phyloP scores from a whole-genome alignment of 225 moss, liverwort and hornwort species.

The Marchantia paleacea region DNA sequence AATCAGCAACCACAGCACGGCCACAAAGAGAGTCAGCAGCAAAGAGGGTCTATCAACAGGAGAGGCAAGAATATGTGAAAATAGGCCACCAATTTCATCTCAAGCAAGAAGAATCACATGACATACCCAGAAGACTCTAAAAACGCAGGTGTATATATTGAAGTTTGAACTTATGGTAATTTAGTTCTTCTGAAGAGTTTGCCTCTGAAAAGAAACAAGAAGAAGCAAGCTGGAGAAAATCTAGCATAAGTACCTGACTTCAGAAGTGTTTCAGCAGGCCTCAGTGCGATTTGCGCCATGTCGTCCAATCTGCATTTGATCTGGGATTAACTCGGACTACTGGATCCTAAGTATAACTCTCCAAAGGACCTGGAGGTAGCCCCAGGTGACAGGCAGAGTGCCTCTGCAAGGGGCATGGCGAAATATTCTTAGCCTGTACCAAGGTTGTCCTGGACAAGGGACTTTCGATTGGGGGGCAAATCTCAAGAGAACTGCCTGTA shows the following conservation, averaged over 20 bases:
- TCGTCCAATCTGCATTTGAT: conserved; percentile 22
- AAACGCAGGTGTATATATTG: neutral
- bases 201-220: neutral
- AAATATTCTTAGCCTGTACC: neutral
- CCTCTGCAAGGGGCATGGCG: conserved; percentile 6
- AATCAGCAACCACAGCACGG: no score
- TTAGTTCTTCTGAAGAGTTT: neutral
- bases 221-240: neutral
- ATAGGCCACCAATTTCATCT: neutral
- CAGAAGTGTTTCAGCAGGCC: conserved; percentile 15
- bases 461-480: neutral
- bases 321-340: conserved; percentile 3
- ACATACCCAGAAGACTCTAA: neutral
- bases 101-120: neutral
- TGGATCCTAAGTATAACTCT: conserved; percentile 9
- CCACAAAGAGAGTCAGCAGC: neutral
- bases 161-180: neutral
- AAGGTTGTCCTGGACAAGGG: neutral
- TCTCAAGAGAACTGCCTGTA: neutral
- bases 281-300: conserved; percentile 21
- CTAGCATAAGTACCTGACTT: conserved; percentile 21
- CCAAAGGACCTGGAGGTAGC: neutral
- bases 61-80: neutral
- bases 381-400: conserved; percentile 4
- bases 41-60: neutral